Percentiles rank a stretch among this genome's conserved stretches.
These are phyloP conservation scores for Pouteria campechiana DNA, from an alignment of 179 eudicot species.

Conservation along the genomic window DNA sequence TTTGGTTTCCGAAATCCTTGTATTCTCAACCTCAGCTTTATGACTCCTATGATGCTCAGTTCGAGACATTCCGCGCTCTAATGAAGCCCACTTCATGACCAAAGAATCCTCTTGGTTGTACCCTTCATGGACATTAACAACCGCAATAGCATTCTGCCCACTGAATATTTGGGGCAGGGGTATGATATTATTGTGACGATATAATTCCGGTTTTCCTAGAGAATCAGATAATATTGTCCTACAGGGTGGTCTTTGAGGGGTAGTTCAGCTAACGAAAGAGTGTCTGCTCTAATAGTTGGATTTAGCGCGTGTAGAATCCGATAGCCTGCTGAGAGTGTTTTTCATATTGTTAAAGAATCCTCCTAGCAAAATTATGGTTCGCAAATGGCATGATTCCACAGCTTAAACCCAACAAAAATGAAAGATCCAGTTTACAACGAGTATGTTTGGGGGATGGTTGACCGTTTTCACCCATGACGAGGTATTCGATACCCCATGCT, in stretches of 20 bases:
- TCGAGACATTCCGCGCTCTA: slow-evolving; percentile 97
- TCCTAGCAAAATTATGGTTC: slow-evolving; percentile 88
- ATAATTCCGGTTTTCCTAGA: slow-evolving; percentile 53
- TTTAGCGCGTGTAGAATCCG: slow-evolving; percentile 72
- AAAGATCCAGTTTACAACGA: slow-evolving; percentile 86
- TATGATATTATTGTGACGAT: slow-evolving; percentile 29
- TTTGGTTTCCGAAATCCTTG: slow-evolving; percentile 48
- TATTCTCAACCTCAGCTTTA: slow-evolving; percentile 77
- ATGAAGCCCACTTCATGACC: slow-evolving; percentile 86
- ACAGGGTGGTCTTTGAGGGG: slow-evolving; percentile 85
- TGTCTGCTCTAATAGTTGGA: slow-evolving; percentile 70
- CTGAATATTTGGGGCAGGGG: slow-evolving; percentile 70
- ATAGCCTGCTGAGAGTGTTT: slow-evolving; percentile 94
- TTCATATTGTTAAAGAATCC: slow-evolving; percentile 84
- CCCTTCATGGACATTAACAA: slow-evolving; percentile 87
- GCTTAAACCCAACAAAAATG: slow-evolving; percentile 74
- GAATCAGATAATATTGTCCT: slow-evolving; percentile 71
- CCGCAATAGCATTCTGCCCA: slow-evolving; percentile 95
- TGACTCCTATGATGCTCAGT: slow-evolving; percentile 83
- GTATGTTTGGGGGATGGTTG: slow-evolving; percentile 40
- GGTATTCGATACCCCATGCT: slow-evolving; percentile 77
- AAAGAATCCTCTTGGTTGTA: slow-evolving; percentile 94
- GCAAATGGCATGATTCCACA: slow-evolving; percentile 84
- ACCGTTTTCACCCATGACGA: slow-evolving; percentile 33
- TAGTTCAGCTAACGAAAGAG: slow-evolving; percentile 71